Conservation (phyloP, 306 rosid species). For the Mimosa bimucronata region DNA sequence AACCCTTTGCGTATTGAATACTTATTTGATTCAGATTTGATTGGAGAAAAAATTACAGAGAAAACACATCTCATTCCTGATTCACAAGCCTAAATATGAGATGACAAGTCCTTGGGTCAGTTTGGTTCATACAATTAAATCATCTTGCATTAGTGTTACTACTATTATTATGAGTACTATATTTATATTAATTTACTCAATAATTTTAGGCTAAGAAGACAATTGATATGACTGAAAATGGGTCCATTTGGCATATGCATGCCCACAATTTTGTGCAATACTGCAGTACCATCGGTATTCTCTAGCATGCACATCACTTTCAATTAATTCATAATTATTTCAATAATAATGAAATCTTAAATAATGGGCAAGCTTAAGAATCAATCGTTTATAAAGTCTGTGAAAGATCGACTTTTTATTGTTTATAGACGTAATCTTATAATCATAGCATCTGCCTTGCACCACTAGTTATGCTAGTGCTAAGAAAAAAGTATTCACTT, state of each 20-base stretch:
- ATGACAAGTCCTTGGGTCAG: background rate
- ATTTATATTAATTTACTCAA: too few relatives aligned
- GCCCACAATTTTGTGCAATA: background rate
- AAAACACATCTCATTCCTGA: background rate
- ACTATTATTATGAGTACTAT: background rate
- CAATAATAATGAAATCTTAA: constrained; percentile 9
- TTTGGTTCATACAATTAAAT: too few relatives aligned
- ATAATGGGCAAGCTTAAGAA: background rate
- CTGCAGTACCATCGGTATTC: background rate
- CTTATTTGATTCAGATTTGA: background rate
- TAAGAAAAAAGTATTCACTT: too few relatives aligned
- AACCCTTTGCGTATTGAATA: too few relatives aligned
- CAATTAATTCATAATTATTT: background rate
- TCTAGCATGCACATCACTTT: background rate
- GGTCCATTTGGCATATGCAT: background rate
- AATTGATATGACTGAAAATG: background rate
- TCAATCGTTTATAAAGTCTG: background rate
- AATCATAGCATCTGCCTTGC: background rate
- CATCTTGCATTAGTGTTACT: background rate
- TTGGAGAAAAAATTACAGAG: background rate
- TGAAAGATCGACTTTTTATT: constrained; percentile 12
- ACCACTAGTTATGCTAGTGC: background rate
- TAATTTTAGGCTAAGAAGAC: background rate
- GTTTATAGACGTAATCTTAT: background rate
- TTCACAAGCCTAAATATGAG: background rate